Percentiles rank a stretch among this genome's conserved stretches.
Evolutionary conservation across 2,329 filamentous ascomycete species (phyloP).

Genomic region (Fusarium neocosmosporiellum): DNA sequence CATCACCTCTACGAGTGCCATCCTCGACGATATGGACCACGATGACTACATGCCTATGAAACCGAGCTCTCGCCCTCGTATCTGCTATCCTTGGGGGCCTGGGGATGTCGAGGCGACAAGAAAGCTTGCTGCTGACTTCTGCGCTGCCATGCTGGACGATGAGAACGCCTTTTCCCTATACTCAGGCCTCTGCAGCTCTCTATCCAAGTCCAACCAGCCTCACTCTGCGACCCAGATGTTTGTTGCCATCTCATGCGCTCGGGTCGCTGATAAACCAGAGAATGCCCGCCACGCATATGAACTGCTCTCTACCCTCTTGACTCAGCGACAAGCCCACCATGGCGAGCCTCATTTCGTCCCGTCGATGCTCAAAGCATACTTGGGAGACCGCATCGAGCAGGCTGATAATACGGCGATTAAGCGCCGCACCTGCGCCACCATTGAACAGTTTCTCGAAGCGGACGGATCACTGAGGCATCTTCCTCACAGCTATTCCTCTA

Average conservation of each 20-base stretch:
- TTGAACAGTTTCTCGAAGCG: slow-evolving; percentile 17
- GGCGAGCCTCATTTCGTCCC: slow-evolving; percentile 25
- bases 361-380: slow-evolving; percentile 30
- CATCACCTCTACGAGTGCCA: neutral
- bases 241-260: slow-evolving; percentile 33
- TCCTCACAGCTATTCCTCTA: slow-evolving; percentile 22
- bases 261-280: slow-evolving; percentile 31
- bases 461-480: slow-evolving; percentile 18
- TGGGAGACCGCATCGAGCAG: slow-evolving; percentile 25
- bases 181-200: slow-evolving; percentile 14
- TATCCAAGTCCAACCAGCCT: slow-evolving; percentile 3
- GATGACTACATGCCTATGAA: neutral
- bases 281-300: slow-evolving; percentile 27
- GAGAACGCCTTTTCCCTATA: slow-evolving; percentile 38
- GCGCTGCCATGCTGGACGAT: slow-evolving; percentile 40
- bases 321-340: neutral
- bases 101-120: slow-evolving; percentile 24
- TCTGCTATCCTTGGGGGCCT: slow-evolving; percentile 30
- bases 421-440: slow-evolving; percentile 10
- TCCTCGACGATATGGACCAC: slow-evolving; percentile 16
- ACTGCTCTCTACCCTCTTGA: slow-evolving; percentile 19
- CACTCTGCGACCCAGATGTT: slow-evolving; percentile 10
- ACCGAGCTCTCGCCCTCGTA: neutral
- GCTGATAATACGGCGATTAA: neutral
- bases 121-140: slow-evolving; percentile 44